Conservation (phyloP, 306 rosid genomes). For the Citrullus amarus region DNA sequence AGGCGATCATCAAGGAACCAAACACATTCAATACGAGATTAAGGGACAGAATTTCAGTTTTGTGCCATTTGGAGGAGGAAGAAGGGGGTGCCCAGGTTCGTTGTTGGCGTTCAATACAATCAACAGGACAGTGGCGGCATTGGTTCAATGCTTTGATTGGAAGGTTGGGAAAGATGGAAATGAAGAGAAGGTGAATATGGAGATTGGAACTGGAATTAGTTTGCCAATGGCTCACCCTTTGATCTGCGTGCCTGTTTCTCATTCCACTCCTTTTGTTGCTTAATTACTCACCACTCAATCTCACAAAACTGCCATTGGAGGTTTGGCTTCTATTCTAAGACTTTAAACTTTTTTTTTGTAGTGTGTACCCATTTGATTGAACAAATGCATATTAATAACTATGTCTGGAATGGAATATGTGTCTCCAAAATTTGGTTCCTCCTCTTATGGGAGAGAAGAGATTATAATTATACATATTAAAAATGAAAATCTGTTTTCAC, state of each 20-base stretch:
- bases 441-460: too few relatives aligned
- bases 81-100: conserved; percentile 39
- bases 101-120: conserved; percentile 25
- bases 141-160: conserved; percentile 61
- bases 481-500: too few relatives aligned
- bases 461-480: too few relatives aligned
- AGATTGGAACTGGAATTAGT: conserved; percentile 33
- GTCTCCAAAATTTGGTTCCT: too few relatives aligned
- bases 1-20: background rate
- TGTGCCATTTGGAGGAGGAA: conserved; percentile 39
- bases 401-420: too few relatives aligned
- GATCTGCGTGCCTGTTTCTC: conserved; percentile 9
- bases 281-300: too few relatives aligned
- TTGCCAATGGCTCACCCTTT: conserved; percentile 27
- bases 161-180: conserved; percentile 26
- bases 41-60: conserved; percentile 21
- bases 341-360: background rate
- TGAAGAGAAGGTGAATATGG: conserved; percentile 25
- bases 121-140: conserved; percentile 20
- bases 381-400: background rate
- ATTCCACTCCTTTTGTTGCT: conserved; percentile 9
- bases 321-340: background rate
- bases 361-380: background rate
- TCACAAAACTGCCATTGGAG: background rate
- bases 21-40: background rate